These are phyloP conservation scores for Solanum gandarillasii DNA, from an alignment of 257 asterid species.

Conservation along the genomic window DNA sequence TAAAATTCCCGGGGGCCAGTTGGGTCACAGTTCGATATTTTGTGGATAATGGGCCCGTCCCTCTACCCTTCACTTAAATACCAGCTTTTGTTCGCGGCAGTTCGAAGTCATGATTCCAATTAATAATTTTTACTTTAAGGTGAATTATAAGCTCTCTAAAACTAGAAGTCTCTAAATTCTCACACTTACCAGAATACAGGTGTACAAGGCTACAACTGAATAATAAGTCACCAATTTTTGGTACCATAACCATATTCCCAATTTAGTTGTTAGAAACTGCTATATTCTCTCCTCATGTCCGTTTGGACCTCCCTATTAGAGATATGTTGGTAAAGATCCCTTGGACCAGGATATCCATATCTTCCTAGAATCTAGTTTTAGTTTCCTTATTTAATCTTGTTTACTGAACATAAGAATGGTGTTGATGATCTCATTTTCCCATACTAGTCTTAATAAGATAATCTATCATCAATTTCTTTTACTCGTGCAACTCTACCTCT, in stretches of 20 bases:
- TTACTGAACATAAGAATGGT: background rate
- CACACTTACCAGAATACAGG: background rate
- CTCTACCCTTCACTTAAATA: background rate
- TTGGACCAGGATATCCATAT: background rate
- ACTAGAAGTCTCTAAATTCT: background rate
- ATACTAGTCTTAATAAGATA: background rate
- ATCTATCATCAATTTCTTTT: background rate
- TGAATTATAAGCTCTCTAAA: background rate
- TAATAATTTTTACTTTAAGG: background rate
- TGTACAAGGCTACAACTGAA: background rate
- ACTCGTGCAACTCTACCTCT: background rate
- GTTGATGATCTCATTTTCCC: background rate
- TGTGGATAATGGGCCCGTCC: background rate
- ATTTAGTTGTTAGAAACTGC: background rate
- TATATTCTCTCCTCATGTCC: background rate
- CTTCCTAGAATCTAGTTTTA: background rate
- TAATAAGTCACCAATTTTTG: background rate
- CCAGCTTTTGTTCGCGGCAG: background rate
- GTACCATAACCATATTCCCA: background rate
- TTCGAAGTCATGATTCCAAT: background rate
- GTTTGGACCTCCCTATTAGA: background rate
- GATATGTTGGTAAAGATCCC: background rate
- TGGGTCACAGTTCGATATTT: background rate
- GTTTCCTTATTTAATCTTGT: background rate
- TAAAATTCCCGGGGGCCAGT: background rate